These are phyloP conservation scores for Taphrina pruni DNA, from an alignment of 1,139 yeast genomes.

Conservation along the genomic window DNA sequence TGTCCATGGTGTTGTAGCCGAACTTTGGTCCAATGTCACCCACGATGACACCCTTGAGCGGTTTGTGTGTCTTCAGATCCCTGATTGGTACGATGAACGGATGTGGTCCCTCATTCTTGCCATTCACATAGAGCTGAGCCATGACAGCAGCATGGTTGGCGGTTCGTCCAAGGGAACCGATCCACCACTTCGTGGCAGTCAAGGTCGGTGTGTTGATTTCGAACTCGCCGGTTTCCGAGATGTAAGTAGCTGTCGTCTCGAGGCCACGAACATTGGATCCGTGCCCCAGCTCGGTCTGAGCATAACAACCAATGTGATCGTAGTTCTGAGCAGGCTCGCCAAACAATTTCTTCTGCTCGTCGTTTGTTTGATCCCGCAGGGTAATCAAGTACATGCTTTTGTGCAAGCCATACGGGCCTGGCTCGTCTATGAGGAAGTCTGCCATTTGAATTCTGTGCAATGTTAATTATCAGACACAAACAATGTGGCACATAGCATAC, in stretches of 20 bases:
- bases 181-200: constrained; percentile 98
- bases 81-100: constrained; percentile 79
- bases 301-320: constrained; percentile 70
- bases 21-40: constrained; percentile 89
- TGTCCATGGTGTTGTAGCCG: constrained; percentile 66
- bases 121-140: constrained; percentile 73
- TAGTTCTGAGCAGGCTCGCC: constrained; percentile 29
- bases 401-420: constrained; percentile 42
- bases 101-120: constrained; percentile 85
- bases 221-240: constrained; percentile 68
- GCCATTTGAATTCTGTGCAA: constrained; percentile 29
- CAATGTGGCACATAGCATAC: constrained; percentile 5
- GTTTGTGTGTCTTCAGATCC: constrained; percentile 67
- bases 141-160: constrained; percentile 82
- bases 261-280: constrained; percentile 92
- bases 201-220: constrained; percentile 82
- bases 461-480: constrained; percentile 6
- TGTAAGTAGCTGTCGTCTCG: constrained; percentile 86
- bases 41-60: constrained; percentile 73
- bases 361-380: constrained; percentile 38
- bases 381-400: constrained; percentile 41
- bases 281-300: constrained; percentile 93
- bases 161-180: constrained; percentile 95
- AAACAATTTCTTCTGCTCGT: constrained; percentile 35
- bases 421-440: constrained; percentile 39